Conservation (phyloP, 2,329 filamentous ascomycete genomes). For the Didymellaceae sp. region DNA sequence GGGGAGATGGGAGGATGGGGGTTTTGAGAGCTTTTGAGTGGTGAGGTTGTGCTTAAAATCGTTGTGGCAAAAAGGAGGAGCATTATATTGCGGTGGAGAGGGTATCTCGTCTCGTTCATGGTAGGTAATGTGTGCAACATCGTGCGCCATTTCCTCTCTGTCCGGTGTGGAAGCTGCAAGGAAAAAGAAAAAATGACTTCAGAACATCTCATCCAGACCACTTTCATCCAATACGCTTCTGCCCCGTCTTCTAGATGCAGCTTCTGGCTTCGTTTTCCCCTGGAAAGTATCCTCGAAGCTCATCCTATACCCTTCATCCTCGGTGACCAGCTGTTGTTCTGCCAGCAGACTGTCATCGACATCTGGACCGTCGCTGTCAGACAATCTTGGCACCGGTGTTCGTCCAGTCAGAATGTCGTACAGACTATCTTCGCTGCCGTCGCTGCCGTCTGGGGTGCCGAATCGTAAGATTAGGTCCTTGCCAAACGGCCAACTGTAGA, state of each 20-base stretch:
- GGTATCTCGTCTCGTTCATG: constrained; percentile 4
- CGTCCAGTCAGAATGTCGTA: constrained; percentile 56
- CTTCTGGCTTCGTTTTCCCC: constrained; percentile 7
- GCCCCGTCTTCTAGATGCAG: constrained; percentile 8
- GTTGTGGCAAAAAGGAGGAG: too few species aligned
- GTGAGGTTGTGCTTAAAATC: not conserved
- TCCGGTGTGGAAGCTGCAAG: not conserved
- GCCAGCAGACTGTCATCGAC: constrained; percentile 16
- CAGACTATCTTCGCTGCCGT: constrained; percentile 55
- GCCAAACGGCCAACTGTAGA: constrained; percentile 52
- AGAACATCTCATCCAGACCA: constrained; percentile 48
- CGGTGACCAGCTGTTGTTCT: constrained; percentile 15
- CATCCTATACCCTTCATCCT: constrained; percentile 23
- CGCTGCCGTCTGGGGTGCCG: constrained; percentile 38
- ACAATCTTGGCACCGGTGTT: constrained; percentile 48
- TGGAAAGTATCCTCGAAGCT: constrained; percentile 55
- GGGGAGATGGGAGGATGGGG: not conserved
- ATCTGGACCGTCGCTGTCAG: constrained; percentile 19
- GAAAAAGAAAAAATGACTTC: not conserved
- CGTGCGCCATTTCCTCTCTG: not conserved
- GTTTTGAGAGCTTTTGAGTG: not conserved
- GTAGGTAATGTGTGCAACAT: not conserved
- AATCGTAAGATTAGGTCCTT: constrained; percentile 44
- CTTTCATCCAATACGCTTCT: constrained; percentile 40
- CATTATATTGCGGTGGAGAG: not conserved